Base-by-base conservation (phyloP, 1,284 basidiomycete genomes). In the Sphagnurus paluster region DNA sequence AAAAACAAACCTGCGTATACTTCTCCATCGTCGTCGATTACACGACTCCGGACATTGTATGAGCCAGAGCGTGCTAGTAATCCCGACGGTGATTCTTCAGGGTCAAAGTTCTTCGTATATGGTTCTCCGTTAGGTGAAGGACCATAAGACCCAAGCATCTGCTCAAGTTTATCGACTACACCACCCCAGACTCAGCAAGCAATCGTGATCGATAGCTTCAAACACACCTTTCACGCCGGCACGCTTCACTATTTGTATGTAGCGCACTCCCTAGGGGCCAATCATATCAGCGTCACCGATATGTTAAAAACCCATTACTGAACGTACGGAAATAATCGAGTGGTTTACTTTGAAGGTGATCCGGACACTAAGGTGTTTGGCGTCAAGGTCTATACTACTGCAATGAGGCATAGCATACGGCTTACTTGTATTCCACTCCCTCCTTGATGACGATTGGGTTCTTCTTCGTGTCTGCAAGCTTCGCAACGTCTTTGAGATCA, bases 131-230 rank as follows among this genome's bases (percentile, higher is more conserved):
- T 64, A 11, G 84, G 75, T 48, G 74, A 67, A 20, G 87, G 84
- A 5, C 88, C 85, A 64, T 90, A 95, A 2, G 90, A 93, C 21
- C 92, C 93, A 26, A 94, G 79, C 93, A 95, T 95, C 60, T 90
- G 80, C 58, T 94, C 91, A 60, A 92, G 65, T 66, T 88, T 93
- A 65, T 93, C 92, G 56, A 93, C 91, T 91, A 59, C 7, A 37
- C 11, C 23, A 29, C 20, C 9, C 21, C 5, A 24, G 10, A n/a
- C 29, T 48, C 7, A 35, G 35, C 14, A 34, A 8, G 25, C 5
- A 7, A 20, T 29, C 13, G 19, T 21, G 24, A 42, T 9, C 9
- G 24, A 19, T 13, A 21, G n/a, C 5, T 37, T 23, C 10, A 26
- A 34, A 17, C 34, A 10, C 32, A 87, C 89, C 85, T 67, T 68